Evolutionary conservation across 345 rosid genomes (phyloP).

Genomic region (Eucalyptus cloeziana): DNA sequence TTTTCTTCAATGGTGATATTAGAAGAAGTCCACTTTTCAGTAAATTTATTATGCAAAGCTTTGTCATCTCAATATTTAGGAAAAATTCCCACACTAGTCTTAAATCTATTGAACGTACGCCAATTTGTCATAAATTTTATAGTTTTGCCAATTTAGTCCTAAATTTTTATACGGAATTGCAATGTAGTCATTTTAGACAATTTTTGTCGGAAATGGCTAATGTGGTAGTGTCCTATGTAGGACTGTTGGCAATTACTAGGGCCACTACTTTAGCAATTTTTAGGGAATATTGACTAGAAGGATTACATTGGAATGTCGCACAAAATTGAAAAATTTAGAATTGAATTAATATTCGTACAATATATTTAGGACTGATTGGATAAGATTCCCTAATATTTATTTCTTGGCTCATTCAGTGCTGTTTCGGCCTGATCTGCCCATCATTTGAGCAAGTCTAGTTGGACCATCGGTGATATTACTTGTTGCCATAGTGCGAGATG

Average conservation of each 20-base stretch:
- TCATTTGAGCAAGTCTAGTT: background rate
- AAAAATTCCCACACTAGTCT: background rate
- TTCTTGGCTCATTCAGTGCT: background rate
- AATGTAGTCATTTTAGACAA: fast-evolving
- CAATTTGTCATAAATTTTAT: background rate
- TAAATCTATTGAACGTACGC: fast-evolving
- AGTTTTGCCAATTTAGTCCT: background rate
- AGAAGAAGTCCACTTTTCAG: background rate
- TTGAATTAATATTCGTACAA: fast-evolving
- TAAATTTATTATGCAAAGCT: background rate
- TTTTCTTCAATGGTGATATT: background rate
- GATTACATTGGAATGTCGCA: background rate
- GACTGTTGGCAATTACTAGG: background rate
- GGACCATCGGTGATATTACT: background rate
- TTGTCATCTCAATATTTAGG: background rate
- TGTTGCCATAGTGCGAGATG: background rate
- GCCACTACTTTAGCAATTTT: background rate
- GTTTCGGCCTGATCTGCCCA: background rate
- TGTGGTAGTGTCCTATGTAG: background rate
- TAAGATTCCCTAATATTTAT: background rate
- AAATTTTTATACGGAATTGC: background rate
- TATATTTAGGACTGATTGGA: background rate
- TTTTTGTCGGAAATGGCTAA: background rate
- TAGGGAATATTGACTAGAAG: fast-evolving
- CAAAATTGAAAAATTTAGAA: background rate